phyloP scores from a whole-genome alignment of 176 grass and related monocot genomes.

The Musa acuminata region DNA sequence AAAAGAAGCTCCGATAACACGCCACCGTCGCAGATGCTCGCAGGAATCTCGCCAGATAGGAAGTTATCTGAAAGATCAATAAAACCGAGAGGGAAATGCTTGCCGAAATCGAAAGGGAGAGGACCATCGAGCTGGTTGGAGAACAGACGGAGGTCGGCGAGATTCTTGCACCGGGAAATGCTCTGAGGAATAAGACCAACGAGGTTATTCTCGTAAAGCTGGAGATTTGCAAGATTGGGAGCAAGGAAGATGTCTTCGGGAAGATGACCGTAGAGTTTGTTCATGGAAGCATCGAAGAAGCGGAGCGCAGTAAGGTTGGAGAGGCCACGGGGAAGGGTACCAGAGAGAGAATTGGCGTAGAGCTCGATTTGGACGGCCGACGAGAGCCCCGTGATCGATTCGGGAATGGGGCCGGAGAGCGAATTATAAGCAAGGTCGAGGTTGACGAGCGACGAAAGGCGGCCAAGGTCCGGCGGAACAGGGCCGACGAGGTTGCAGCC shows the following conservation, averaged over 20 bases:
- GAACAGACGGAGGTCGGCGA: slow-evolving; percentile 59
- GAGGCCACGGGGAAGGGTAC: slow-evolving; percentile 50
- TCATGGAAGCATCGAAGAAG: slow-evolving; percentile 49
- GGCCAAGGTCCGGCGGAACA: slow-evolving; percentile 55
- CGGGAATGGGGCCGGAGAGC: slow-evolving; percentile 46
- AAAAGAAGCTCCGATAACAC: slow-evolving; percentile 50
- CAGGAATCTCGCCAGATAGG: slow-evolving; percentile 53
- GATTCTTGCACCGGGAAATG: slow-evolving; percentile 25
- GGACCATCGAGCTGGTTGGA: slow-evolving; percentile 45
- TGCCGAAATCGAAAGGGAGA: slow-evolving; percentile 54
- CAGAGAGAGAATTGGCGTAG: slow-evolving; percentile 53
- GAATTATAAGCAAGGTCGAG: slow-evolving; percentile 65
- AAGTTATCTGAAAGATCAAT: slow-evolving; percentile 58
- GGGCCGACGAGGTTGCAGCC: slow-evolving; percentile 45
- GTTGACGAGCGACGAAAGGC: slow-evolving; percentile 39
- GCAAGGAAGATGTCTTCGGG: slow-evolving; percentile 58
- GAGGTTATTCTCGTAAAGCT: slow-evolving; percentile 63
- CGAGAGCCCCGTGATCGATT: slow-evolving; percentile 28
- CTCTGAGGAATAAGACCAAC: slow-evolving; percentile 34
- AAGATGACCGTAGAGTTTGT: slow-evolving; percentile 42
- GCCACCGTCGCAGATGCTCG: slow-evolving; percentile 39
- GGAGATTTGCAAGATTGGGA: slow-evolving; percentile 41
- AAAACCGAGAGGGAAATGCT: slow-evolving; percentile 39
- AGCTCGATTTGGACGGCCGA: slow-evolving; percentile 67
- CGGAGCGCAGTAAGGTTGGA: slow-evolving; percentile 43